phyloP scores from a whole-genome alignment of 2,329 filamentous ascomycete species.

The Colletotrichum neosansevieriae region DNA sequence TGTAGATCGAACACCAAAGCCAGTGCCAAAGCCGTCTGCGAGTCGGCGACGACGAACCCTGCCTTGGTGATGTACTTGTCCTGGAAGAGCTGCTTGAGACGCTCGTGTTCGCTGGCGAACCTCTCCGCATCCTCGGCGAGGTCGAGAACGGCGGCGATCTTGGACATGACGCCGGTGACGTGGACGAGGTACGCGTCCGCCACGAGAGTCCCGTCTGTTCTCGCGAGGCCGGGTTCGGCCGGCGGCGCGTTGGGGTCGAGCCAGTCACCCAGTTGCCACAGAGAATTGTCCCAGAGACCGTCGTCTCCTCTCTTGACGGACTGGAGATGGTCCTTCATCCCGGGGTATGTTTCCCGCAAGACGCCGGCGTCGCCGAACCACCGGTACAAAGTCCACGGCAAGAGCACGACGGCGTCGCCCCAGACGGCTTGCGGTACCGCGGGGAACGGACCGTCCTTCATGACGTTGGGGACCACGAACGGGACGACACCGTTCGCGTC shows the following conservation, averaged over 20 bases:
- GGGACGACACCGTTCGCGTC: constrained; percentile 43
- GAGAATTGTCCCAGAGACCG: constrained; percentile 54
- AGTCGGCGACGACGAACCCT: constrained; percentile 50
- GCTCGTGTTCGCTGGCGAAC: constrained; percentile 41
- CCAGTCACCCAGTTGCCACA: constrained; percentile 60
- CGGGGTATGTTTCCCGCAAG: constrained; percentile 52
- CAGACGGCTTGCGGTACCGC: constrained; percentile 53
- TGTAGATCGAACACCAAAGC: constrained; percentile 54
- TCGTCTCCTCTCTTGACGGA: constrained; percentile 48
- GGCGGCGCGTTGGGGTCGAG: constrained; percentile 60
- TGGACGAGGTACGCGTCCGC: constrained; percentile 61
- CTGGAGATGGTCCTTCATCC: constrained; percentile 55
- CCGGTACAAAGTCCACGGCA: constrained; percentile 55
- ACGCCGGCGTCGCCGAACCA: constrained; percentile 52
- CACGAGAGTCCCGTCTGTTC: constrained; percentile 55
- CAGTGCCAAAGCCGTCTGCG: constrained; percentile 54
- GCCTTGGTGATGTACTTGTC: constrained; percentile 46
- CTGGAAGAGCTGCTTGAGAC: constrained; percentile 47
- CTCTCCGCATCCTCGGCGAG: constrained; percentile 44
- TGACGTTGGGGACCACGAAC: constrained; percentile 47
- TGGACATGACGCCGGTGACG: constrained; percentile 52
- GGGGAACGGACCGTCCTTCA: constrained; percentile 42
- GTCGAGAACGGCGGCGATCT: constrained; percentile 50
- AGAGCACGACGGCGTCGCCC: constrained; percentile 56
- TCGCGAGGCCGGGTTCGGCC: constrained; percentile 53